These are phyloP conservation scores for Cryptococcus sp. DNA, from an alignment of 1,284 basidiomycete genomes.

Conservation along the genomic window DNA sequence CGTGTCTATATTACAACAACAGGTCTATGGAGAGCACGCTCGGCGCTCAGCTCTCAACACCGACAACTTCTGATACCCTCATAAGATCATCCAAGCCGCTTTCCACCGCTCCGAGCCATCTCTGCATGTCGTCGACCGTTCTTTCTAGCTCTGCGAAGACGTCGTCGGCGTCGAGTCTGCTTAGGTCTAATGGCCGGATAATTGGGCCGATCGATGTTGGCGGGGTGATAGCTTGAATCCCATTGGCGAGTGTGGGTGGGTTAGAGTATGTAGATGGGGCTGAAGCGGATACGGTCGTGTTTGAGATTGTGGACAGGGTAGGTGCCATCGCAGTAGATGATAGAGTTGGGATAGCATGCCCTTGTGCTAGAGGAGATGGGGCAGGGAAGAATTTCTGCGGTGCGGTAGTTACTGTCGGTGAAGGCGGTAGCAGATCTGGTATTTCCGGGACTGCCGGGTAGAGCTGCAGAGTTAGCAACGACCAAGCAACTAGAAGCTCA, in stretches of 20 bases:
- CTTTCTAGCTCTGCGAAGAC: conserved; percentile 71
- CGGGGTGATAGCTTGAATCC: neutral
- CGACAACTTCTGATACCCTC: conserved; percentile 3
- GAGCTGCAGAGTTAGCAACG: conserved; percentile 21
- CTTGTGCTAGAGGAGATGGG: conserved; percentile 52
- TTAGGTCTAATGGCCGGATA: conserved; percentile 69
- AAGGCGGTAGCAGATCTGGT: conserved; percentile 71
- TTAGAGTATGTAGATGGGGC: neutral
- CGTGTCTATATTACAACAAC: conserved; percentile 9
- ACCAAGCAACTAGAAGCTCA: conserved; percentile 14
- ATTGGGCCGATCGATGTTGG: conserved; percentile 42
- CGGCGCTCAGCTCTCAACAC: neutral
- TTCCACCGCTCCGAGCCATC: conserved; percentile 79
- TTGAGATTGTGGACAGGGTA: neutral
- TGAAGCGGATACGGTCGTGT: neutral
- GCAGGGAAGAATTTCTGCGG: conserved; percentile 49
- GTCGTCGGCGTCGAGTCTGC: conserved; percentile 63
- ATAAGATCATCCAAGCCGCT: conserved; percentile 67
- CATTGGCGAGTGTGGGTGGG: neutral
- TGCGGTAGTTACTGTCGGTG: conserved; percentile 60
- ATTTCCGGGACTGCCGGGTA: conserved; percentile 44
- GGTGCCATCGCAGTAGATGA: neutral
- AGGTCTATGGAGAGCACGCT: neutral
- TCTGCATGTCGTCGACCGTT: conserved; percentile 74
- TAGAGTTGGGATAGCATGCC: neutral